Conservation (phyloP, 768 basidiomycete species). For the Fibroporia radiculosa region DNA sequence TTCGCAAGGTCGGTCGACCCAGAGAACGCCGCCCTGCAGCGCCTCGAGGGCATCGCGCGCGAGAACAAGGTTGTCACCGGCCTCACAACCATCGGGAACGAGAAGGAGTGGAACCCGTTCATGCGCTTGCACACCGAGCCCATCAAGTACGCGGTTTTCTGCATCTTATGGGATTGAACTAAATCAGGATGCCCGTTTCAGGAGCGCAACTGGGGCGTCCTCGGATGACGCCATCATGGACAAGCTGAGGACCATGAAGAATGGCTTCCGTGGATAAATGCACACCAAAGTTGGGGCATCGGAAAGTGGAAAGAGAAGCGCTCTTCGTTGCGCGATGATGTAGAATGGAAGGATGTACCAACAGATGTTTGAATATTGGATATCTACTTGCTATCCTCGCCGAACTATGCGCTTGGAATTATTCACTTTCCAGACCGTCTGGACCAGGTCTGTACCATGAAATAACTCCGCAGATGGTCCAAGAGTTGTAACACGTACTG, state of each 20-base stretch:
- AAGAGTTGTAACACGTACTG: no score
- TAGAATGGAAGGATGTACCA: no score
- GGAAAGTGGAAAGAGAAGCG: no score
- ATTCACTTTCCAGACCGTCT: no score
- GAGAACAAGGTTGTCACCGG: slow-evolving; percentile 66
- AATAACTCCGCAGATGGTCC: no score
- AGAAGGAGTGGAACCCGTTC: slow-evolving; percentile 94
- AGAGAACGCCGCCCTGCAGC: slow-evolving; percentile 50
- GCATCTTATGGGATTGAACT: no score
- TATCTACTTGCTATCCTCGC: no score
- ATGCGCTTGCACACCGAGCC: slow-evolving; percentile 66
- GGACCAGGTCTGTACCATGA: no score
- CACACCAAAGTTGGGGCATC: no score
- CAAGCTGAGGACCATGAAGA: slow-evolving; percentile 76
- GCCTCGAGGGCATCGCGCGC: slow-evolving; percentile 50
- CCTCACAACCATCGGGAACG: slow-evolving; percentile 83
- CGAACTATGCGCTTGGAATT: no score
- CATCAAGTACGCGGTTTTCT: slow-evolving; percentile 45
- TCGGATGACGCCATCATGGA: slow-evolving; percentile 62
- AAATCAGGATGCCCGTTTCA: slow-evolving; percentile 25
- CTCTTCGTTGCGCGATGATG: no score
- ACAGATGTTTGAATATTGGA: no score
- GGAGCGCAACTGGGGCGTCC: slow-evolving; percentile 40
- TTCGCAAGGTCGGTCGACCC: slow-evolving; percentile 66
- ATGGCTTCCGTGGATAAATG: slow-evolving; percentile 69